phyloP scores from a whole-genome alignment of 2,329 filamentous ascomycete genomes.

The Fusarium longipes region DNA sequence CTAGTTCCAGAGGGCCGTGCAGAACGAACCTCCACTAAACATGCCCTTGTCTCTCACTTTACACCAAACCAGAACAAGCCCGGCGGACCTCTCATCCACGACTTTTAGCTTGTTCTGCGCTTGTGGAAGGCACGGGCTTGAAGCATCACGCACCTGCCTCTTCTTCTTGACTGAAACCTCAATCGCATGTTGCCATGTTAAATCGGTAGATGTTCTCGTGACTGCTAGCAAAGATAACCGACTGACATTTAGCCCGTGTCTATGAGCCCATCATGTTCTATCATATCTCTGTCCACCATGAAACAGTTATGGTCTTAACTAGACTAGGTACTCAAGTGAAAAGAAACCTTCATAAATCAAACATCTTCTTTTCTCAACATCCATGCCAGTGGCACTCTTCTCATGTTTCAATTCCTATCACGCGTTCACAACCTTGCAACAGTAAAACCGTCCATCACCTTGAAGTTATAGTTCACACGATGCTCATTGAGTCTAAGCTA shows the following conservation, averaged over 20 bases:
- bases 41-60: slow-evolving; percentile 13
- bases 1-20: slow-evolving; percentile 1
- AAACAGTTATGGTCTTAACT: slow-evolving; percentile 25
- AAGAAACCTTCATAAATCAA: not conserved
- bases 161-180: slow-evolving; percentile 27
- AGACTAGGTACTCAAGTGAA: slow-evolving; percentile 5
- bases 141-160: not conserved
- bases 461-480: not conserved
- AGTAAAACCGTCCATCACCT: not conserved
- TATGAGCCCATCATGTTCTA: slow-evolving; percentile 11
- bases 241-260: not conserved
- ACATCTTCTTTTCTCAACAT: not conserved
- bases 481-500: slow-evolving; percentile 1
- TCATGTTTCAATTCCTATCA: not conserved
- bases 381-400: not conserved
- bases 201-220: not conserved
- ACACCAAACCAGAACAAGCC: slow-evolving; percentile 17
- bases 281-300: not conserved
- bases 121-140: slow-evolving; percentile 20
- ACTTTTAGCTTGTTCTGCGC: slow-evolving; percentile 4
- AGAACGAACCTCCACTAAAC: slow-evolving; percentile 8
- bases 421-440: not conserved
- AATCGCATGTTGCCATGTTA: slow-evolving; percentile 15
- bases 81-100: slow-evolving; percentile 22
- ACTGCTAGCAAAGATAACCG: not conserved